Evolutionary conservation across 1,284 basidiomycete genomes (phyloP), one percentile per base, ranked within the genome.

Genomic region (Trichosporon asahii): DNA sequence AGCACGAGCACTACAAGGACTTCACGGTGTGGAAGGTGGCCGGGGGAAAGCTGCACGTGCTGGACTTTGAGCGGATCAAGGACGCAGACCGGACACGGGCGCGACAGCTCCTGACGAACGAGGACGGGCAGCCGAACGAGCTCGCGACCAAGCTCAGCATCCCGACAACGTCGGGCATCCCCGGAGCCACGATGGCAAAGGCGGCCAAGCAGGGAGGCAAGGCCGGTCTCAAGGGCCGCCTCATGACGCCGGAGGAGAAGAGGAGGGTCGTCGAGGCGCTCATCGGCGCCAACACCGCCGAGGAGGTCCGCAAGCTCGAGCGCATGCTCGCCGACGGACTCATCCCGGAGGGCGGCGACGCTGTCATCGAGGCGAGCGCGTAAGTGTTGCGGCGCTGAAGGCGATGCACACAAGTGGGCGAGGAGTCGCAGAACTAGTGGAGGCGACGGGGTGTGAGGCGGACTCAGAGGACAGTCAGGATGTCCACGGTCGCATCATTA

Each of bases 41-140:
- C 64, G 79, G 84, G 68, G 84, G 84, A 0, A 80, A 82, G 57
- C 88, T 99, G 79, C 90, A 95, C 86, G 92, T 95, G 82, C 88
- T 99, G 79, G 97, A 99, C 88, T 99, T 93, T 85, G 90, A 93
- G 86, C 90, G 96, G 83, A 92, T 99, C 80, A 92, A 93, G 83
- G 94, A 98, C 83, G 80, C 94, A 89, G 93, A 95, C 85, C 90
- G 94, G 71, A 85, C 89, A 81, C 84, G 88, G 25, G 92, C 89
- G 64, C 89, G 88, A 77, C 81, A 88, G 29, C 84, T 95, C 53
- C 94, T 96, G 85, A 85, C 91, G 35, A 80, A 95, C 90, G 55
- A 90, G 90, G 79, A 80, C 68, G 87, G 88, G 65, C 86, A 92
- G 61, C 90, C 91, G 23, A 95, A 91, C 66, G 88, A 91, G 23